These are phyloP conservation scores for Phyllosticta citrichinensis DNA, from an alignment of 2,329 filamentous ascomycete species.

Conservation along the genomic window DNA sequence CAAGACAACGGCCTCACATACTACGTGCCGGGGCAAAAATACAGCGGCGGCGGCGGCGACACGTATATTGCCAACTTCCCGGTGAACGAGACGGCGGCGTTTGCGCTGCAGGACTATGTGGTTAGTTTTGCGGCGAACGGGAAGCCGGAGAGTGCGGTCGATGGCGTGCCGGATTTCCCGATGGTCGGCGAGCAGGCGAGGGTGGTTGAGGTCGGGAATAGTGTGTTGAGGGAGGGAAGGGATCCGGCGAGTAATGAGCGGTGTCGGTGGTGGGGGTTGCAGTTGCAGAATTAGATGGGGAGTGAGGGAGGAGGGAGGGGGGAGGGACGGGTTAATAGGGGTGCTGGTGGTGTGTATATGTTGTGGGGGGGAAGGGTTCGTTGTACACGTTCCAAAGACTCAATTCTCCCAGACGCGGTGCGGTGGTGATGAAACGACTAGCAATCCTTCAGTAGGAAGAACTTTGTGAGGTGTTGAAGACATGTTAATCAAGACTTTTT, in stretches of 20 bases:
- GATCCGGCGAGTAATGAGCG: constrained; percentile 40
- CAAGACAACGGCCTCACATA: constrained; percentile 44
- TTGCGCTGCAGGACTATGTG: constrained; percentile 38
- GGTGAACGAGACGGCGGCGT: constrained; percentile 27
- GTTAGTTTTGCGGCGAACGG: constrained; percentile 33
- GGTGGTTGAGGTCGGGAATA: constrained; percentile 35
- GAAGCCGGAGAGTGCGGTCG: constrained; percentile 22
- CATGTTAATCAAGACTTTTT: not conserved
- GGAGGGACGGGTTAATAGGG: no score
- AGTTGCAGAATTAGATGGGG: constrained; percentile 25
- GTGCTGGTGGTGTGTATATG: not conserved
- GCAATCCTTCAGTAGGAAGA: no score
- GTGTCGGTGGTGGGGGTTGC: constrained; percentile 47
- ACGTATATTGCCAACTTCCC: constrained; percentile 8
- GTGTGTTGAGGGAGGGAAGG: constrained; percentile 29
- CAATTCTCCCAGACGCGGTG: not conserved
- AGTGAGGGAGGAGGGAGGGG: not conserved
- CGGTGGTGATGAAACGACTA: no score
- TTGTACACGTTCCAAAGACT: not conserved
- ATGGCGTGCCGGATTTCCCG: constrained; percentile 34
- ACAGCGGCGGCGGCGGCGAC: constrained; percentile 16
- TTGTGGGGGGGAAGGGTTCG: not conserved
- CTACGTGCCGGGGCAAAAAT: constrained; percentile 27
- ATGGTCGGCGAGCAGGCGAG: constrained; percentile 36
- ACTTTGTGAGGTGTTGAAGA: no score